Evolutionary conservation across 306 rosid genomes (phyloP), one percentile per base, ranked within the genome.

Genomic region (Chamaecrista fasciculata): DNA sequence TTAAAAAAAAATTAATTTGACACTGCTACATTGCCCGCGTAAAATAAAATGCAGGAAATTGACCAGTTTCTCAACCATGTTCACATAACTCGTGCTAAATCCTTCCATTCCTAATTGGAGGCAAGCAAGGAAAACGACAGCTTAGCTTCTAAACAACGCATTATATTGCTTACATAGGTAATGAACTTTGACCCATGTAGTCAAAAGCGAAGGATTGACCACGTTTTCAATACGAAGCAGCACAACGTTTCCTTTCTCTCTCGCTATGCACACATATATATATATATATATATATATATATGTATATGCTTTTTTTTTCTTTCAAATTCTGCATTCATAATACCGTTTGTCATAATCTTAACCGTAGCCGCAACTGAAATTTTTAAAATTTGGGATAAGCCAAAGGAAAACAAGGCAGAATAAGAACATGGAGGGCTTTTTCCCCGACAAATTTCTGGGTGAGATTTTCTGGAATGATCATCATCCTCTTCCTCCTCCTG

Each of bases 401-500:
- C 44, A 39, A 39, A 40, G 16, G 56, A 4, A 20, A 19, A 48
- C 24, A 11, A 24, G 6, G 24, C 51, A 47, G 12, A 58, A 5
- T 58, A 19, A 46, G 12, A 7, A 15, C 49, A 82, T 80, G 92
- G 78, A 81, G 11, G 56, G 52, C 2, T 76, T 48, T 56, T 80
- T 59, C 20, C 76, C 79, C 0, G 68, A 74, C 3, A 83, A 71
- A 18, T 62, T 84, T 70, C 80, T 83, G 42, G 83, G 77, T 40
- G 87, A 86, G 16, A 26, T 61, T 16, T 75, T 80, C 65, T 87
- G 69, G 84, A 72, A 69, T 15, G 83, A 63, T 7, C 7, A 33
- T 29, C 29, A 21, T 56, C 37, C 20, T 50, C 72, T 68, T 11
- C 47, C 16, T 11, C 72, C 69, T 11, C 47, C 16, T 11, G 25